Base-by-base conservation (phyloP, 306 rosid genomes). In the Trichosanthes cucumerina region DNA sequence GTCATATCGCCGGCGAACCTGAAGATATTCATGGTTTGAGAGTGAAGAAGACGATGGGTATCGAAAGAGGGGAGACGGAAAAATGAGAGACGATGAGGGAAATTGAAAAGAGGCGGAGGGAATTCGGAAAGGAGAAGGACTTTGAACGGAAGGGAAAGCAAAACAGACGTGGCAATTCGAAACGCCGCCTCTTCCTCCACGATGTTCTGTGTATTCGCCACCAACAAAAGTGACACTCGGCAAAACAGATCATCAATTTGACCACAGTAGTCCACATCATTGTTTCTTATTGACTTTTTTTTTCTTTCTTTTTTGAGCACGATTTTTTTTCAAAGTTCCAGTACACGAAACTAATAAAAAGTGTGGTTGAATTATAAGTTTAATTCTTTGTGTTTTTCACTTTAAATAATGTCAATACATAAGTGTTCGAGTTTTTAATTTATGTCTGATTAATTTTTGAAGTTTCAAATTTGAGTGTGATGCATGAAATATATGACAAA, bases 1-100 rank as follows among this genome's bases (percentile, higher is more conserved):
- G 91, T 91, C 93, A 92, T 88, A 49, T 95, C 99, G n/a, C 97
- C 99, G 79, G 93, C 91, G 83, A 95, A 84, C 83, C 99, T 91
- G 90, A 95, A 95, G 84, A 85, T 82, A 57, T 95, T 95, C 99
- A 92, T 95, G 86, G 85, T 79, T 78, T n/a, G 38, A 15, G 73
- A 60, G 71, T 4, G 58, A 10, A 59, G 77, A 72, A 46, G 58
- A 72, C 24, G 58, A 72, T 5, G 14, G 15, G 7, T 31, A 1
- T 4, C 81, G 41, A 68, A 39, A 15, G 49, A 31, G 13, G 0
- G 44, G 18, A 64, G 9, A 24, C 44, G 44, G 46, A 36, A 26
- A 26, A 4, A 34, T 9, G 33, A 34, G 83, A 43, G 12, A 19
- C 7, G 19, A 39, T 9, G 62, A n/a, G n/a, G 3, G 11, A 3